A percentile compares a stretch with the other conserved stretches of the same genome.
These are phyloP conservation scores for Eucalyptus urophylla DNA, from an alignment of 345 rosid genomes.

Conservation along the genomic window DNA sequence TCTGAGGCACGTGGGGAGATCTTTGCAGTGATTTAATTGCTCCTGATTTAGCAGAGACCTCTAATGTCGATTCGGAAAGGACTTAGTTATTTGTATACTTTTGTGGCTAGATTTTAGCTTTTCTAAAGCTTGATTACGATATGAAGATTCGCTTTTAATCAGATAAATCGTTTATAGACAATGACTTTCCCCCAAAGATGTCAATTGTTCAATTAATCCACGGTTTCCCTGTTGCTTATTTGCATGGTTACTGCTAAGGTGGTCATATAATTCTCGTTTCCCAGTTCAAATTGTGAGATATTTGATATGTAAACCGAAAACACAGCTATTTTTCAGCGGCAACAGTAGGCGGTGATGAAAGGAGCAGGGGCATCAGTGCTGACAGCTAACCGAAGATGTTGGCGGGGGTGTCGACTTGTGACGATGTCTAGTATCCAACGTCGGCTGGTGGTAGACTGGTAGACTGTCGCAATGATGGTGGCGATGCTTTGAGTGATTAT, in stretches of 20 bases:
- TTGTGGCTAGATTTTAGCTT: background rate
- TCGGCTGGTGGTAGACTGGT: background rate
- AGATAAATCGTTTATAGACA: background rate
- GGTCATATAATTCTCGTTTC: background rate
- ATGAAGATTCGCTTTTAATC: background rate
- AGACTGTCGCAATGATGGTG: background rate
- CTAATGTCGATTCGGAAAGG: background rate
- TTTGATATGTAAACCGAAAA: background rate
- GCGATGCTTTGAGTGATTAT: background rate
- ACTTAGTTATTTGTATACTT: background rate
- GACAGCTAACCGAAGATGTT: background rate
- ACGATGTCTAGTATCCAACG: background rate
- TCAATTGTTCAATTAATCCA: background rate
- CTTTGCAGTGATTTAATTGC: background rate
- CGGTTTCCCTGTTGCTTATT: accelerated
- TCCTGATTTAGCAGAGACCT: background rate
- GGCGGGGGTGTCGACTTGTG: background rate
- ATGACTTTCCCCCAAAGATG: background rate
- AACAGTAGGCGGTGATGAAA: background rate
- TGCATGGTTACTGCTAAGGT: background rate
- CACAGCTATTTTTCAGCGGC: background rate
- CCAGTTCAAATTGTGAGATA: background rate
- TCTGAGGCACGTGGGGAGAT: background rate
- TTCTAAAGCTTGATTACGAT: background rate
- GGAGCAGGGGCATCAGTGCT: background rate